Percentiles rank a stretch among this genome's conserved stretches.
Conservation (phyloP, 176 grass and related monocot genomes). For the Aegilops longissima region DNA sequence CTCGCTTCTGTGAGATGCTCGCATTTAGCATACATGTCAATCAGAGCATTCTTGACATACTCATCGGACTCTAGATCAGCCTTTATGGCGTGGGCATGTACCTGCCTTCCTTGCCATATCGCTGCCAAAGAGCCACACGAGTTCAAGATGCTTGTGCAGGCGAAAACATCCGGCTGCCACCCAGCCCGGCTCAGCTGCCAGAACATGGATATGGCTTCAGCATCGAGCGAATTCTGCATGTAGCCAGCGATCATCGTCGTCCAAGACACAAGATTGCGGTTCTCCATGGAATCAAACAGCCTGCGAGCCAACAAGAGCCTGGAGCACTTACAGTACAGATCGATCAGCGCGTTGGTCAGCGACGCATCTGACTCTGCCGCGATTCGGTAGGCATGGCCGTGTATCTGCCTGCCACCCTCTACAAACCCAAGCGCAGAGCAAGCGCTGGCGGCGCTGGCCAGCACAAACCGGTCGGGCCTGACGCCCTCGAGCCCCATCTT, state of each 20-base stretch:
- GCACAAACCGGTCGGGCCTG: conserved; percentile 55
- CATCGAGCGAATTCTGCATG: conserved; percentile 65
- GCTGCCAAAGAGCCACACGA: conserved; percentile 54
- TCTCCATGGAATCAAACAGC: conserved; percentile 56
- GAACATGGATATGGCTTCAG: conserved; percentile 58
- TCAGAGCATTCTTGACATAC: conserved; percentile 80
- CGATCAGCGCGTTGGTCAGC: conserved; percentile 50
- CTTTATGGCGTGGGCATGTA: conserved; percentile 74
- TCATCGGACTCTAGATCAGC: conserved; percentile 49
- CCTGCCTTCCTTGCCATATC: conserved; percentile 61
- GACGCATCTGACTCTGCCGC: conserved; percentile 48
- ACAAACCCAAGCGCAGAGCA: conserved; percentile 56
- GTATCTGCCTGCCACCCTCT: conserved; percentile 65
- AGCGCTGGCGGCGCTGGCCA: conserved; percentile 62
- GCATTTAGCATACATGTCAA: conserved; percentile 85
- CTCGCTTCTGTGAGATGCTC: conserved; percentile 50
- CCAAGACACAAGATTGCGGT: conserved; percentile 72
- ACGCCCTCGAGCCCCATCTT: conserved; percentile 45
- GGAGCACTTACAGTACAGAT: conserved; percentile 72
- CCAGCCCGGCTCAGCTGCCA: conserved; percentile 52
- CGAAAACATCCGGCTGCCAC: conserved; percentile 65
- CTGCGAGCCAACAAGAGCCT: conserved; percentile 50
- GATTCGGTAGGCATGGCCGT: conserved; percentile 48
- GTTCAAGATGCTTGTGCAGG: conserved; percentile 65
- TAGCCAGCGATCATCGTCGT: conserved; percentile 81